phyloP scores from a whole-genome alignment of 2,329 filamentous ascomycete species.

The Elsinoe fawcettii region DNA sequence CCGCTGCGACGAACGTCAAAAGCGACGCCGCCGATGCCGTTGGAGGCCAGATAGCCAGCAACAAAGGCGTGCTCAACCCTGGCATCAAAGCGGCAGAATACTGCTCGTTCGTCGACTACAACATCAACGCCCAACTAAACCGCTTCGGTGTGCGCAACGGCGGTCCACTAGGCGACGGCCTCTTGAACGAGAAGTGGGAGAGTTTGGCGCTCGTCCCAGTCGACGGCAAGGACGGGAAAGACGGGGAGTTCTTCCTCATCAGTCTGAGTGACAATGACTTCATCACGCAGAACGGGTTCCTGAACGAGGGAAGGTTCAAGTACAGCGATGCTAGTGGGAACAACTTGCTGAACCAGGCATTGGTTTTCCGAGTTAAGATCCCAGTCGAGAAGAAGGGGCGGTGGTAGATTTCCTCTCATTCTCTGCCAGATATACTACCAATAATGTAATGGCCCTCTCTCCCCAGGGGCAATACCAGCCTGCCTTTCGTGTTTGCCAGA shows the following conservation, averaged over 20 bases:
- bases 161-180: conserved; percentile 47
- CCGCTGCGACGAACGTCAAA: conserved; percentile 53
- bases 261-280: conserved; percentile 67
- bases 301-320: conserved; percentile 50
- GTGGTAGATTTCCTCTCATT: neutral
- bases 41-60: conserved; percentile 37
- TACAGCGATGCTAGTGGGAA: conserved; percentile 53
- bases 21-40: conserved; percentile 31
- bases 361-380: conserved; percentile 54
- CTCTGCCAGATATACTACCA: too few relatives aligned
- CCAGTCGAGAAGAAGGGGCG: conserved; percentile 28
- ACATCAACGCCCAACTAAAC: conserved; percentile 55
- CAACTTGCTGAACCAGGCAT: conserved; percentile 53
- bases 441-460: neutral
- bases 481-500: neutral
- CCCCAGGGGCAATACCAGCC: neutral
- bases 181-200: conserved; percentile 76
- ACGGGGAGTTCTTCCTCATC: conserved; percentile 60
- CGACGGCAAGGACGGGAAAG: conserved; percentile 30
- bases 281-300: conserved; percentile 59
- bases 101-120: conserved; percentile 61
- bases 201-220: conserved; percentile 56
- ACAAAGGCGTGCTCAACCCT: conserved; percentile 46
- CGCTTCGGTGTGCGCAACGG: conserved; percentile 64
- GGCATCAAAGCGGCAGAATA: conserved; percentile 53